Evolutionary conservation across 2,329 filamentous ascomycete species (phyloP).

Genomic region (Delphinella strobiligena): DNA sequence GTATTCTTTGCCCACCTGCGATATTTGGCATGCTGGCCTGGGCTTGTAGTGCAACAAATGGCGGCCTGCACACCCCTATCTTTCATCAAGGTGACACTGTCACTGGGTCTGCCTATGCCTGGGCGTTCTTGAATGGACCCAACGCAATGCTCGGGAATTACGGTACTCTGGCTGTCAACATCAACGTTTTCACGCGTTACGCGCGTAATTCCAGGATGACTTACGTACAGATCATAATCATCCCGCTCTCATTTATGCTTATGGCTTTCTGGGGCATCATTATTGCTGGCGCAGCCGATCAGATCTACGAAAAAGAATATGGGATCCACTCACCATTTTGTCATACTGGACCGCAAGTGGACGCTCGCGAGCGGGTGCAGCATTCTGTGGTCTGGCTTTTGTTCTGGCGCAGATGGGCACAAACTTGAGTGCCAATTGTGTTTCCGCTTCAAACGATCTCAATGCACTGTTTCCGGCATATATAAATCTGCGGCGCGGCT

Average conservation of each 20-base stretch:
- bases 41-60: slow-evolving; percentile 11
- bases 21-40: slow-evolving; percentile 14
- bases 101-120: slow-evolving; percentile 14
- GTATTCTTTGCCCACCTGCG: slow-evolving; percentile 12
- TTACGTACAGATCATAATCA: slow-evolving; percentile 15
- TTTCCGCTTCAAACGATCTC: slow-evolving; percentile 14
- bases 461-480: slow-evolving; percentile 12
- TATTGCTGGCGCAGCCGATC: slow-evolving; percentile 13
- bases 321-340: slow-evolving; percentile 16
- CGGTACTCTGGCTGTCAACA: slow-evolving; percentile 15
- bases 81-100: slow-evolving; percentile 14
- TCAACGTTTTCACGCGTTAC: slow-evolving; percentile 14
- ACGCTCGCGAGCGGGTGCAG: slow-evolving; percentile 13
- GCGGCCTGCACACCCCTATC: slow-evolving; percentile 13
- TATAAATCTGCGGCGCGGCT: slow-evolving; percentile 27
- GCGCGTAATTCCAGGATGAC: slow-evolving; percentile 9
- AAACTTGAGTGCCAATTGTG: slow-evolving; percentile 15
- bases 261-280: slow-evolving; percentile 19
- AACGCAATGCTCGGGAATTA: slow-evolving; percentile 18
- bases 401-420: slow-evolving; percentile 9
- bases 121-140: slow-evolving; percentile 20
- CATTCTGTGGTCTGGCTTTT: slow-evolving; percentile 13
- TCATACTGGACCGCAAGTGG: slow-evolving; percentile 13
- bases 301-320: slow-evolving; percentile 14
- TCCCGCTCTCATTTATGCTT: slow-evolving; percentile 15